These are phyloP conservation scores for Globisporangium yorkense DNA, from an alignment of 352 stramenopile genomes.

Conservation along the genomic window DNA sequence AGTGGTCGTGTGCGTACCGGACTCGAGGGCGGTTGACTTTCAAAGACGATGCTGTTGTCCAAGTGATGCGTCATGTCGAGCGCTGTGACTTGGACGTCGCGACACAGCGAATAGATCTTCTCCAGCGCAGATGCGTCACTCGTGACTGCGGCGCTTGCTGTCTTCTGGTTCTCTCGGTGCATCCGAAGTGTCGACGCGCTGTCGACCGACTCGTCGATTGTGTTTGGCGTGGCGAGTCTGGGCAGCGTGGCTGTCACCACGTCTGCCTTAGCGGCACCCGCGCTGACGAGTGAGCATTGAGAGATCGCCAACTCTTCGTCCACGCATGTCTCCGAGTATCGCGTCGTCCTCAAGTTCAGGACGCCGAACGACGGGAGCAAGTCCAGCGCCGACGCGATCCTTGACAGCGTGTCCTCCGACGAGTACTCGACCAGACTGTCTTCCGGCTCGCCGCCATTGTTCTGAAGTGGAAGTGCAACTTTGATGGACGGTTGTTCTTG, in stretches of 20 bases:
- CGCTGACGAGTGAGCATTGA: no score
- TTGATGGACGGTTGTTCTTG: no score
- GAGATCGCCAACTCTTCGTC: no score
- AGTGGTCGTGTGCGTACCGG: background rate
- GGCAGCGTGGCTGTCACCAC: no score
- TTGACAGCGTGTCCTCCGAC: constrained; percentile 22
- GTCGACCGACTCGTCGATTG: no score
- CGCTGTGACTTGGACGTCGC: constrained; percentile 13
- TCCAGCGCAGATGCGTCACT: constrained; percentile 4
- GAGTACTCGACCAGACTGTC: constrained; percentile 28
- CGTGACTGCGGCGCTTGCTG: background rate
- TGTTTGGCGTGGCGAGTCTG: no score
- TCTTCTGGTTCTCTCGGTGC: background rate
- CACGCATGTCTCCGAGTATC: no score
- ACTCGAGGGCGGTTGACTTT: background rate
- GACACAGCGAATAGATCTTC: constrained; percentile 15
- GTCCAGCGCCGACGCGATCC: constrained; percentile 31
- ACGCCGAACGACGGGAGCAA: constrained; percentile 23
- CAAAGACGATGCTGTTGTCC: background rate
- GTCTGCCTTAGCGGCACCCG: no score
- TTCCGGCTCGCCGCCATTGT: background rate
- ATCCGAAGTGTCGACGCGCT: background rate
- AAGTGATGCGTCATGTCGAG: constrained; percentile 13
- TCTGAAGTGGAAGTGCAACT: background rate
- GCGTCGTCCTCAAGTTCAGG: background rate